Base-by-base conservation (phyloP, 495 filamentous ascomycete genomes). In the Endocarpon pusillum region DNA sequence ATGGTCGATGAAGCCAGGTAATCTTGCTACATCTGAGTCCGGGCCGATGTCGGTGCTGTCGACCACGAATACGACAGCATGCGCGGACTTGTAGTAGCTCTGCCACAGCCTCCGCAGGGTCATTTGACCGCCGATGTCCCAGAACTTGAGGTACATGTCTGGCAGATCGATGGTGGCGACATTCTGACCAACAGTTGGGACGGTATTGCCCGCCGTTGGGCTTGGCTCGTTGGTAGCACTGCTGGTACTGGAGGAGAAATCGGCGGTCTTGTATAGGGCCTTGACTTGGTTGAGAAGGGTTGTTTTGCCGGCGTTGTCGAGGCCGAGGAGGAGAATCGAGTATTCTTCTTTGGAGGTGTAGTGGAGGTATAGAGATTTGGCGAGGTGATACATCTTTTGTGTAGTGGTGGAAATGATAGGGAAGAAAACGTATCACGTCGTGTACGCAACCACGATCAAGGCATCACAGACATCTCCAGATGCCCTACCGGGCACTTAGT, bases 291-390 rank as follows among this genome's bases (percentile, higher is more conserved):
- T 82, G 55, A 94, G 84, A 52, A 97, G 84, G 10, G 89, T 97
- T 22, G 89, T 96, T 64, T 97, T 97, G 55, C 89, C 89, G 34
- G 89, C 89, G 48, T 94, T 94, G 60, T 97, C 89, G 51, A 97
- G 78, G 34, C 89, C 89, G 42, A 96, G 80, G 32, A 97, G 80
- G 39, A 97, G 77, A 45, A 96, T 80, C 21, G 89, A 94, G 66
- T 94, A 97, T 64, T 97, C 89, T 66, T 96, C 87, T 73, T 92
- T 94, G 54, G 81, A 85, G 10, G 86, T 96, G 35, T 84, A 85
- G 40, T 91, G 77, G 31, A 83, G 69, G 61, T 97, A 97, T 25
- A 97, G 63, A 42, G 81, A 83, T 59, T 94, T 94, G 48, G 85
- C 76, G 39, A 97, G 73, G 56, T 96, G 89, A 59, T 96, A 97